These are phyloP conservation scores for Acacia acuminata DNA, from an alignment of 306 rosid species.

Conservation along the genomic window DNA sequence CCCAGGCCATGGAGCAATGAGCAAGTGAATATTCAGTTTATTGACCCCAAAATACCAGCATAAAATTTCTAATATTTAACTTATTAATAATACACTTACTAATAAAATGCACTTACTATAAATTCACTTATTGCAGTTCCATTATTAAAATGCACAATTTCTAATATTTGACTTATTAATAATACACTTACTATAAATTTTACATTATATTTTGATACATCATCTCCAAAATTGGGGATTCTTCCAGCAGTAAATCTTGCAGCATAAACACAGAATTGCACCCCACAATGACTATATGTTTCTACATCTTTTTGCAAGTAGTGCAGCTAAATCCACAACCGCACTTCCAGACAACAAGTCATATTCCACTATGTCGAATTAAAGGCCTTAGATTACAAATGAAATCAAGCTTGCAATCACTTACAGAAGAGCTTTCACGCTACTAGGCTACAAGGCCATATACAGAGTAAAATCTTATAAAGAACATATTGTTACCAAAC, in stretches of 20 bases:
- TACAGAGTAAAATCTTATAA: background rate
- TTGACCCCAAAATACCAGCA: background rate
- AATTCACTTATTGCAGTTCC: no score
- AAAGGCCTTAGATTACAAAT: no score
- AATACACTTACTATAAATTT: background rate
- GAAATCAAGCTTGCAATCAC: no score
- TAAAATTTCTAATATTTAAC: background rate
- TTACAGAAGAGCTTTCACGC: no score
- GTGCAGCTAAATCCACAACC: background rate
- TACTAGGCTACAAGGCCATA: no score
- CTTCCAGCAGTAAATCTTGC: background rate
- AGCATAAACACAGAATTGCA: background rate
- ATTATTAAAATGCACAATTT: no score
- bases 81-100: background rate
- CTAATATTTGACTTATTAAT: background rate
- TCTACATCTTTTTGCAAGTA: background rate
- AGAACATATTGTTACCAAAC: background rate
- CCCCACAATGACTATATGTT: background rate
- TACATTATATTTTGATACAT: background rate
- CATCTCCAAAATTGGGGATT: background rate
- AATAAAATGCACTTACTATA: no score
- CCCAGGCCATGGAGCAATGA: no score
- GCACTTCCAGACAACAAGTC: background rate
- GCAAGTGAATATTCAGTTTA: no score
- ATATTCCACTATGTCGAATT: no score